These are phyloP conservation scores for Malassezia psittaci DNA, from an alignment of 1,284 basidiomycete genomes.

Conservation along the genomic window DNA sequence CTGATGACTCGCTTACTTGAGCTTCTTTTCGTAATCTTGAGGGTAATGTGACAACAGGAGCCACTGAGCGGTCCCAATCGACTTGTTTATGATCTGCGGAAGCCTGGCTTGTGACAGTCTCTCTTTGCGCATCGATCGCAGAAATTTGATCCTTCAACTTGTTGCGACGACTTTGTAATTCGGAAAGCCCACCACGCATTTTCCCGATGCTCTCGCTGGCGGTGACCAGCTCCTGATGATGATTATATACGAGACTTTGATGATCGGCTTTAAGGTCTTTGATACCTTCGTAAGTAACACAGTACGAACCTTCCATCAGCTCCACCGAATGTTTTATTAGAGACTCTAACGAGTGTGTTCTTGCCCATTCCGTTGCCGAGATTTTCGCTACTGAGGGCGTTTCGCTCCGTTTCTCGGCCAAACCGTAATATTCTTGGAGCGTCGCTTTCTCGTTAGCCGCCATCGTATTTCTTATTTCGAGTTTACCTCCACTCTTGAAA, in stretches of 20 bases:
- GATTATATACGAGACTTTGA: slow-evolving; percentile 83
- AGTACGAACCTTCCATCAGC: slow-evolving; percentile 21
- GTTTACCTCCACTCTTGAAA: not conserved
- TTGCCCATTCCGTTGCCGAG: slow-evolving; percentile 20
- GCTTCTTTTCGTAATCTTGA: slow-evolving; percentile 20
- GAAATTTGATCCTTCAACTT: not conserved
- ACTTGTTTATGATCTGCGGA: slow-evolving; percentile 13
- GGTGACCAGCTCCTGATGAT: slow-evolving; percentile 83
- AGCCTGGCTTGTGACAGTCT: not conserved
- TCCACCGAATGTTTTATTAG: slow-evolving; percentile 26
- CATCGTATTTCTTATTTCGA: not conserved
- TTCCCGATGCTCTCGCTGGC: slow-evolving; percentile 80
- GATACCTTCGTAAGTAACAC: slow-evolving; percentile 53
- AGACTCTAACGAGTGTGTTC: slow-evolving; percentile 20
- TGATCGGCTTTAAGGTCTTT: slow-evolving; percentile 74
- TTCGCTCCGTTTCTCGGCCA: slow-evolving; percentile 4
- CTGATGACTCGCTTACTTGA: slow-evolving; percentile 1
- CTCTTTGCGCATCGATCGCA: not conserved
- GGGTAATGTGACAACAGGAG: slow-evolving; percentile 29
- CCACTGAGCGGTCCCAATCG: slow-evolving; percentile 20
- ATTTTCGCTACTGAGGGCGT: slow-evolving; percentile 10
- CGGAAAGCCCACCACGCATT: slow-evolving; percentile 51
- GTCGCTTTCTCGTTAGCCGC: slow-evolving; percentile 2
- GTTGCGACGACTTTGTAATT: not conserved
- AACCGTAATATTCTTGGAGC: slow-evolving; percentile 38